Evolutionary conservation across 1,284 basidiomycete genomes (phyloP).

Genomic region (Rhizoctonia solani): DNA sequence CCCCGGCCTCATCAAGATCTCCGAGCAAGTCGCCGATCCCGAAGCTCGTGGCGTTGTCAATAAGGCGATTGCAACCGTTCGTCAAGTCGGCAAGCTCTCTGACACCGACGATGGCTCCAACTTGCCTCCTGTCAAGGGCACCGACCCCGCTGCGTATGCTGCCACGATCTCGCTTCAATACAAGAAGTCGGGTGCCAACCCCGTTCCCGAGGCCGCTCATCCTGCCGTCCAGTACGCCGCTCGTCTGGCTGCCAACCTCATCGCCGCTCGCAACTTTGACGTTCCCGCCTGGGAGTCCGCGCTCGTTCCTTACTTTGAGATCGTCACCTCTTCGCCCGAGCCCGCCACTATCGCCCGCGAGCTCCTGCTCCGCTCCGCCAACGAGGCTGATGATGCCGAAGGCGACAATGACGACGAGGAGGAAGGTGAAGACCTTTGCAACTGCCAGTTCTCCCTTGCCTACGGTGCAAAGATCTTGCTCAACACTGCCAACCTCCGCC

Average conservation of each 20-base stretch:
- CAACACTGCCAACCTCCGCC: constrained; percentile 93
- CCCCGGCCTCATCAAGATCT: constrained; percentile 92
- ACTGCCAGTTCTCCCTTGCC: constrained; percentile 96
- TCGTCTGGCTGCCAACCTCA: constrained; percentile 80
- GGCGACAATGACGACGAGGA: constrained; percentile 85
- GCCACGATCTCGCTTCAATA: constrained; percentile 73
- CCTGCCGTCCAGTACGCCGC: constrained; percentile 73
- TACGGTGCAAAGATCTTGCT: constrained; percentile 98
- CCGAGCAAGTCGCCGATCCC: constrained; percentile 90
- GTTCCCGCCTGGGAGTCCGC: constrained; percentile 80
- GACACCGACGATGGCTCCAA: constrained; percentile 82
- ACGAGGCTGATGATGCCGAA: constrained; percentile 72
- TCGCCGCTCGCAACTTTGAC: constrained; percentile 92
- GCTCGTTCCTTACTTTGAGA: constrained; percentile 76
- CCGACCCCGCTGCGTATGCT: constrained; percentile 68
- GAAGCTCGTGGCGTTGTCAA: constrained; percentile 90
- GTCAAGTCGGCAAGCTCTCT: constrained; percentile 89
- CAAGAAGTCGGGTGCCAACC: constrained; percentile 74
- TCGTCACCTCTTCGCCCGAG: constrained; percentile 68
- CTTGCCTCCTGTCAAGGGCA: constrained; percentile 79
- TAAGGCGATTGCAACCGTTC: constrained; percentile 89
- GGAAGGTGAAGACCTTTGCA: constrained; percentile 96
- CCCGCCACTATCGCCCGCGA: constrained; percentile 74
- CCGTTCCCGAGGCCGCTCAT: constrained; percentile 60
- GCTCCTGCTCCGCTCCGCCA: constrained; percentile 87